phyloP scores from a whole-genome alignment of 2,329 filamentous ascomycete species.

The Botryosphaeria dothidea region DNA sequence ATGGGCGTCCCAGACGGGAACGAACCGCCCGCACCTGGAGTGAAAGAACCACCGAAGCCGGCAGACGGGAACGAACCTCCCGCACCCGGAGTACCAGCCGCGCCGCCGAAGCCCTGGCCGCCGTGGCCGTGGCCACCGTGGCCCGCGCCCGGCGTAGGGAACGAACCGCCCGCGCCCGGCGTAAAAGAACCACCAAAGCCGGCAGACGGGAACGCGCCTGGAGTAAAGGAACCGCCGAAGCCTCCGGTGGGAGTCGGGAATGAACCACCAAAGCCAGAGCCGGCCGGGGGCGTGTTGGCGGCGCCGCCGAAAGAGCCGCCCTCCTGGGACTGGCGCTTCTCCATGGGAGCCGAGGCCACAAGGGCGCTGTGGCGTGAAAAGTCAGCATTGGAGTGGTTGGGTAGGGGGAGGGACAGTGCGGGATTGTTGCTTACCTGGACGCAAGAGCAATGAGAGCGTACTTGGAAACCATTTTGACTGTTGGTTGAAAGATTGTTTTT shows the following conservation, averaged over 20 bases:
- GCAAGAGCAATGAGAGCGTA: slow-evolving; percentile 14
- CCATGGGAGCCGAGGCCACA: slow-evolving; percentile 12
- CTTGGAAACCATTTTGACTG: slow-evolving; percentile 16
- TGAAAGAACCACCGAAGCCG: background rate
- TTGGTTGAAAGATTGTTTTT: background rate
- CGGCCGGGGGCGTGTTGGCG: background rate
- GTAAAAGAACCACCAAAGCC: background rate
- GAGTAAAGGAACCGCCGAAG: background rate
- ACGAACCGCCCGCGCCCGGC: background rate
- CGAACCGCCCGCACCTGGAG: background rate
- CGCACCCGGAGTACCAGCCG: background rate
- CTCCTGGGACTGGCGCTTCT: slow-evolving; percentile 2
- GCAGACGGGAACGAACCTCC: background rate
- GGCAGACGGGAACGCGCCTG: background rate
- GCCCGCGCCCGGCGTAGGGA: background rate
- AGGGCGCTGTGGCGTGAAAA: background rate
- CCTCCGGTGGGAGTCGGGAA: background rate
- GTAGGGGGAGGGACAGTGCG: background rate
- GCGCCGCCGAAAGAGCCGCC: background rate
- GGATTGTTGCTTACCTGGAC: background rate
- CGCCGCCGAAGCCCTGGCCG: background rate
- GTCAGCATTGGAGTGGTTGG: background rate
- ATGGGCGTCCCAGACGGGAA: slow-evolving; percentile 1
- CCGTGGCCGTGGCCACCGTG: too few relatives aligned
- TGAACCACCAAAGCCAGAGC: background rate